Evolutionary conservation across 163 green algal genomes (phyloP), one percentile per base, ranked within the genome.

Genomic region (Scenedesmus sp.): DNA sequence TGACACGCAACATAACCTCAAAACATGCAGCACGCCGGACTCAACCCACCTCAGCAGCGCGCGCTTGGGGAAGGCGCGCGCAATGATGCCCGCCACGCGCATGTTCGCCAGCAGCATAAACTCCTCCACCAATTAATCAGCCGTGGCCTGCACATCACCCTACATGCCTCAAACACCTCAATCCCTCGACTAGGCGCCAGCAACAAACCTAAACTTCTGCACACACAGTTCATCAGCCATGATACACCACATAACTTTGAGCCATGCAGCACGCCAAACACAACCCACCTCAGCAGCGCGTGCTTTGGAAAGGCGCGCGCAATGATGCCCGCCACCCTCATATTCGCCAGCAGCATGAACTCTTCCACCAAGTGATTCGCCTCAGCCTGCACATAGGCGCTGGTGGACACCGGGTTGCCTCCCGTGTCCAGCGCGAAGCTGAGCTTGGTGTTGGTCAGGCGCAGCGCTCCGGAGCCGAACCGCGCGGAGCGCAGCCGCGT

Each of bases 31-130:
- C 87, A 46, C 1, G 73, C 70, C 5, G n/a, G n/a, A n/a, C n/a
- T n/a, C n/a, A n/a, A 10, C 90, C 1, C 86, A 95, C 95, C 95
- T 93, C 5, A 99, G 97, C 93, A 99, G 87, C 0, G 97, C 95
- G 82, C 94, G 95, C 2, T 94, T 86, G 4, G 97, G 96, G 93
- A 99, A 99, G 23, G 93, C 91, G 0, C 62, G 15, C 12, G 98
- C 91, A 4, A 98, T 99, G 82, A 96, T 91, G 70, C 96, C 92
- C 0, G 98, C 98, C 8, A 99, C 97, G 62, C 95, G 96, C 91
- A 97, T 97, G 93, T 99, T 99, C 88, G 98, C 98, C 83, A 99
- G 94, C 86, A 99, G 95, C 98, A 99, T 99, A 95, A 99, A 99
- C 96, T 99, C 98, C 95, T 99, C 98, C 74, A 99, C 98, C 96